Percentiles rank a stretch among this genome's conserved stretches.
phyloP scores from a whole-genome alignment of 2,329 filamentous ascomycete species.

The Cordyceps sp. region DNA sequence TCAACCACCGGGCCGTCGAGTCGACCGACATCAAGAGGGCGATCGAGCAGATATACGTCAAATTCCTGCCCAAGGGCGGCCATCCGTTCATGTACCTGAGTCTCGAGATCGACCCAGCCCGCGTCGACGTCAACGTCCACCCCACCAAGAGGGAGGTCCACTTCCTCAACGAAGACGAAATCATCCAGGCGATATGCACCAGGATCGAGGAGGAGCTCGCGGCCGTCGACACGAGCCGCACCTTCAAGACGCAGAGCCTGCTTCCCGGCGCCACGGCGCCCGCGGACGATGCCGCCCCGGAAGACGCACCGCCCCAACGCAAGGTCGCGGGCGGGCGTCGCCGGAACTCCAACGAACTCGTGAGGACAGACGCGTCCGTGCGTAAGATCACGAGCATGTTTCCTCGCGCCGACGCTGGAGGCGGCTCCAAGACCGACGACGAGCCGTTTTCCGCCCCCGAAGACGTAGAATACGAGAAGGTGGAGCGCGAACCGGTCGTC shows the following conservation, averaged over 20 bases:
- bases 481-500: constrained; percentile 49
- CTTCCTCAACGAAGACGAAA: constrained; percentile 94
- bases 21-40: constrained; percentile 78
- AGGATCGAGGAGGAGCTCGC: constrained; percentile 64
- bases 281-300: constrained; percentile 8
- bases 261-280: constrained; percentile 44
- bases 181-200: constrained; percentile 71
- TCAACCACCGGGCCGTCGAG: constrained; percentile 90
- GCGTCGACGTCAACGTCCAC: constrained; percentile 95
- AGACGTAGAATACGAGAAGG: constrained; percentile 52
- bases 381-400: constrained; percentile 98
- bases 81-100: constrained; percentile 90
- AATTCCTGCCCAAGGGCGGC: constrained; percentile 80
- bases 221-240: constrained; percentile 81
- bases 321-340: constrained; percentile 21
- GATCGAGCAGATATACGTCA: constrained; percentile 74
- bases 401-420: constrained; percentile 26
- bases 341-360: constrained; percentile 53
- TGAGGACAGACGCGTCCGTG: constrained; percentile 74
- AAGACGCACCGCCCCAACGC: constrained; percentile 14
- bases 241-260: constrained; percentile 85
- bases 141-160: constrained; percentile 95
- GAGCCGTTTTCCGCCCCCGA: constrained; percentile 24
- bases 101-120: constrained; percentile 77
- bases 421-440: constrained; percentile 9